Evolutionary conservation across 441 rosid genomes (phyloP).

Genomic region (Geranium incanum): DNA sequence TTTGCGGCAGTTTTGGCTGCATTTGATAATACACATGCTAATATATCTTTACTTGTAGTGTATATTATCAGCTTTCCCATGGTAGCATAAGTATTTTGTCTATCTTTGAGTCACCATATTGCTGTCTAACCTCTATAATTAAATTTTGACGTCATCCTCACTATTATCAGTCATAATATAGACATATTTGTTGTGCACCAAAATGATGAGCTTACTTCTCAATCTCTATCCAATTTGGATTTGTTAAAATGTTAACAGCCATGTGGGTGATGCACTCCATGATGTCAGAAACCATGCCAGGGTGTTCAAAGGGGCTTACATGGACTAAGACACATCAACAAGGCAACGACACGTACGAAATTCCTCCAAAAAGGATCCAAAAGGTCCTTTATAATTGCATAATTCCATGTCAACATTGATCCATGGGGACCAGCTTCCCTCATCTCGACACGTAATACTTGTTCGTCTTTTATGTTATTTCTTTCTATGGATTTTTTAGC

Average conservation of each 20-base stretch:
- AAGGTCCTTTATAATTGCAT: constrained; percentile 9
- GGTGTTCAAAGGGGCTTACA: not conserved
- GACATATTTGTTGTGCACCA: constrained; percentile 6
- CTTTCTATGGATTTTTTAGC: not conserved
- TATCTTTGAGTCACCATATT: not conserved
- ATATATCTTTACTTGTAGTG: constrained; percentile 1
- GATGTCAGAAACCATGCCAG: constrained; percentile 3
- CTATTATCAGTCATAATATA: constrained; percentile 2
- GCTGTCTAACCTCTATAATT: constrained; percentile 7
- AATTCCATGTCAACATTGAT: constrained; percentile 11
- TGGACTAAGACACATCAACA: constrained; percentile 1
- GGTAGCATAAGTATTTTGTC: constrained; percentile 2
- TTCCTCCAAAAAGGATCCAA: constrained; percentile 1
- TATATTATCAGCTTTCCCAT: not conserved
- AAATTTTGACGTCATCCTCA: constrained; percentile 2
- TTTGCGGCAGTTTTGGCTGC: constrained; percentile 6
- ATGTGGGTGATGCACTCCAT: constrained; percentile 9
- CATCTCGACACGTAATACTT: constrained; percentile 6
- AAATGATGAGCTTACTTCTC: not conserved
- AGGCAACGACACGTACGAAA: constrained; percentile 2
- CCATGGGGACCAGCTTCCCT: constrained; percentile 7
- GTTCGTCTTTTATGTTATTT: constrained; percentile 1
- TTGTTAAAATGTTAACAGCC: constrained; percentile 7
- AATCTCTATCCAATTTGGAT: constrained; percentile 2
- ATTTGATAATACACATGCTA: constrained; percentile 1